These are phyloP conservation scores for Pythium brassicae DNA, from an alignment of 352 stramenopile genomes.

Conservation along the genomic window DNA sequence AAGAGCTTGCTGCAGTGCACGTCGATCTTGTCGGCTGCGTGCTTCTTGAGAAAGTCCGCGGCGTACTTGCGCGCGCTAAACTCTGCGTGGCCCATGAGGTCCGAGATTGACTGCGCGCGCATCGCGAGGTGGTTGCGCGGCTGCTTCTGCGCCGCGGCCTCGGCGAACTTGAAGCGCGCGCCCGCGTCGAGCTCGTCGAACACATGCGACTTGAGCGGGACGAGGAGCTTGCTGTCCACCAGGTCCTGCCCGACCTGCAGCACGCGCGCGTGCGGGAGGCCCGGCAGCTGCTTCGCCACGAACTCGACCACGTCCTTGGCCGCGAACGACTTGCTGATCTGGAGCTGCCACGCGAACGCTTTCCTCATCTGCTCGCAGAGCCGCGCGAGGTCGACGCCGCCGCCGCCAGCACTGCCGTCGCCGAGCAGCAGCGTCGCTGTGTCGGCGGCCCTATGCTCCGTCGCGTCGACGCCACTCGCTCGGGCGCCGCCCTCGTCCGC, in stretches of 20 bases:
- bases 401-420: too few species aligned
- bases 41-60: slow-evolving; percentile 72
- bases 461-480: neutral
- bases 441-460: neutral
- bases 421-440: slow-evolving; percentile 13
- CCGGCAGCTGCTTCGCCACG: slow-evolving; percentile 37
- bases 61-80: slow-evolving; percentile 76
- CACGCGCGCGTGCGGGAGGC: slow-evolving; percentile 30
- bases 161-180: slow-evolving; percentile 58
- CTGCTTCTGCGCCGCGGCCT: slow-evolving; percentile 38
- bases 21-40: slow-evolving; percentile 72
- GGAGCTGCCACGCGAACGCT: slow-evolving; percentile 55
- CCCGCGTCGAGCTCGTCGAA: slow-evolving; percentile 52
- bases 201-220: slow-evolving; percentile 72
- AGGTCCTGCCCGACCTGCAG: slow-evolving; percentile 60
- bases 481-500: neutral
- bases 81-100: slow-evolving; percentile 62
- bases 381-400: slow-evolving; percentile 39
- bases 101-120: slow-evolving; percentile 66
- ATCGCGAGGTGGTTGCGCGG: slow-evolving; percentile 70
- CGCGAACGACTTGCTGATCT: slow-evolving; percentile 79
- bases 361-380: slow-evolving; percentile 77
- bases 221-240: slow-evolving; percentile 66
- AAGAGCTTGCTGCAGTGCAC: slow-evolving; percentile 71
- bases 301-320: slow-evolving; percentile 64